Conservation (phyloP, 2,329 filamentous ascomycete species). For the Penicillium sp. region DNA sequence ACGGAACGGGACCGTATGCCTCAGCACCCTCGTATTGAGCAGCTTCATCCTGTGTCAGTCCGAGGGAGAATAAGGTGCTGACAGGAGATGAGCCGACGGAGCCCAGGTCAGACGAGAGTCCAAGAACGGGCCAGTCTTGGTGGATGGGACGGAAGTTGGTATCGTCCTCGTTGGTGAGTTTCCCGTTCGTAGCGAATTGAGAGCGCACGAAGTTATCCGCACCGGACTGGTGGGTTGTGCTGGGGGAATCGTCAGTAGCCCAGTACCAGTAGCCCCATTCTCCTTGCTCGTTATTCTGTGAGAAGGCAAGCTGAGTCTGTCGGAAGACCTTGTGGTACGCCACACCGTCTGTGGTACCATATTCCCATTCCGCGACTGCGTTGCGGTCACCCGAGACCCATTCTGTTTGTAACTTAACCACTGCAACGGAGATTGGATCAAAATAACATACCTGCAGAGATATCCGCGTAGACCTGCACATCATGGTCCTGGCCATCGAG, state of each 20-base stretch:
- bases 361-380: constrained; percentile 64
- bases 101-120: constrained; percentile 54
- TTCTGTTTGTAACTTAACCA: constrained; percentile 52
- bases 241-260: constrained; percentile 45
- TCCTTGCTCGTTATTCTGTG: constrained; percentile 49
- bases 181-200: constrained; percentile 47
- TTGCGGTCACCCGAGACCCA: constrained; percentile 66
- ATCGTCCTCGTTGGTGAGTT: constrained; percentile 49
- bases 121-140: constrained; percentile 55
- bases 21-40: constrained; percentile 52
- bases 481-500: constrained; percentile 63
- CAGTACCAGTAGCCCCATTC: constrained; percentile 60
- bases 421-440: neutral
- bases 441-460: constrained; percentile 61
- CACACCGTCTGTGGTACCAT: constrained; percentile 53
- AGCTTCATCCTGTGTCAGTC: constrained; percentile 51
- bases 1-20: constrained; percentile 41
- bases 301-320: constrained; percentile 50
- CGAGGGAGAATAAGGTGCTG: constrained; percentile 52
- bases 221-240: constrained; percentile 51
- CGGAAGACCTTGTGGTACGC: constrained; percentile 62
- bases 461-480: constrained; percentile 72
- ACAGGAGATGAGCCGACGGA: constrained; percentile 38
- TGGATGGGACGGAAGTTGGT: constrained; percentile 53
- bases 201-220: constrained; percentile 49